phyloP scores from a whole-genome alignment of 148 eudicot genomes.

The Limonium bicolor region DNA sequence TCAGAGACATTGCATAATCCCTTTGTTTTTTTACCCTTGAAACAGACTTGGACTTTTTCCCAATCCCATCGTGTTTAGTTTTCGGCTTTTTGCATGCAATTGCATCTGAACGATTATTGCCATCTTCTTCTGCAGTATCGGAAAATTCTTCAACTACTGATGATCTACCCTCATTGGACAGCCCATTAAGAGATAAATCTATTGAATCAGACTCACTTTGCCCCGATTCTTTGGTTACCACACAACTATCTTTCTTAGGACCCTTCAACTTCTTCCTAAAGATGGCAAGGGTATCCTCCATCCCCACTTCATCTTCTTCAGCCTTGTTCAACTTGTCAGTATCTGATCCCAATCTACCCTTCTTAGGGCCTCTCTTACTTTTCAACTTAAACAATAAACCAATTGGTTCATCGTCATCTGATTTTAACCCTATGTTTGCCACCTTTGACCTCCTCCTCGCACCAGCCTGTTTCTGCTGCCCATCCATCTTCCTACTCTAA shows the following conservation, averaged over 20 bases:
- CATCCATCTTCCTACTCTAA: conserved; percentile 66
- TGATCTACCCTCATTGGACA: conserved; percentile 12
- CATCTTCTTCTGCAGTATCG: conserved; percentile 2
- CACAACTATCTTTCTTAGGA: conserved; percentile 49
- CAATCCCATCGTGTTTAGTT: conserved; percentile 13
- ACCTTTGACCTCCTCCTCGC: conserved; percentile 45
- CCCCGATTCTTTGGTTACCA: conserved; percentile 11
- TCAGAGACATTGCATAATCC: conserved; percentile 7
- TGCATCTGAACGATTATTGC: conserved; percentile 1
- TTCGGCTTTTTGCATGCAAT: not conserved
- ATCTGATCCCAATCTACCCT: conserved; percentile 31
- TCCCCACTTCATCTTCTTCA: conserved; percentile 47
- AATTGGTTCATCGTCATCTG: conserved; percentile 85
- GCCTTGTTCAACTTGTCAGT: no score
- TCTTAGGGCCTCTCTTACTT: conserved; percentile 35
- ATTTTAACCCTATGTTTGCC: conserved; percentile 23
- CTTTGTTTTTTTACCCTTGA: conserved; percentile 9
- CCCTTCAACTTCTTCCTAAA: conserved; percentile 84
- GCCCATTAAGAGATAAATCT: conserved; percentile 9
- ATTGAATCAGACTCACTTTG: conserved; percentile 11
- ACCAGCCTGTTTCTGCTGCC: conserved; percentile 31
- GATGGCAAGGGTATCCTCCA: conserved; percentile 89
- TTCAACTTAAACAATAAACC: conserved; percentile 57
- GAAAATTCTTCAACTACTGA: conserved; percentile 8
- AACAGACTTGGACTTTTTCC: conserved; percentile 16